Evolutionary conservation across 1,284 basidiomycete genomes (phyloP), one percentile per base, ranked within the genome.

Genomic region (Trametes hirsuta): DNA sequence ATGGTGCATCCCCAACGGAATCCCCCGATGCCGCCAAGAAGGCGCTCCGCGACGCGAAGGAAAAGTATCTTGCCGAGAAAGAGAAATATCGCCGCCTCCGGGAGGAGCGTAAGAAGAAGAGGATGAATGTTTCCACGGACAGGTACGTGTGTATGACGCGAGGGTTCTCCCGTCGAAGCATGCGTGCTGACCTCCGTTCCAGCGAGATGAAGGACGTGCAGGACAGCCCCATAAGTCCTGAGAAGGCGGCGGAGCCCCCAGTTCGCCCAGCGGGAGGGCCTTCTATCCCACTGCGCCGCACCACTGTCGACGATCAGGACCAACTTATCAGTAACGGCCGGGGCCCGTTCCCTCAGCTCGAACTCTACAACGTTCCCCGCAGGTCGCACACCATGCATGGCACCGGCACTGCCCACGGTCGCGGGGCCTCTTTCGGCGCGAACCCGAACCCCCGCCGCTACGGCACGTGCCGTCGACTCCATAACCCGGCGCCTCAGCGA

Each of bases 31-130:
- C 84, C 21, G 73, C 84, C 46, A 82, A 81, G 65, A 81, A 81
- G n/a, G 77, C 83, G 39, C 80, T 91, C 5, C 85, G 89, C 67
- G 82, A 77, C n/a, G 87, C 88, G 0, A 92, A 89, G 67, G 76
- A 78, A 41, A 72, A 75, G 15, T 92, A 92, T 71, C 87, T 84
- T 71, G 79, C 77, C 1, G 82, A 86, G 73, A 92, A 91, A 69
- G 87, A 88, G 65, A 77, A 77, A 30, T 90, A 90, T 66, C 81
- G 86, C 36, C 74, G 75, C 63, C 82, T 85, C 55, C 76, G 84
- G 41, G 85, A 85, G 64, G 76, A 78, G 47, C 78, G 81, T 35
- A 80, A 77, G 66, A 81, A 76, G 50, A 63, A 69, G 47, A 56
- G 53, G 59, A 62, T 54, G 63, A 72, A 74, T 18, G 63, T 69